Evolutionary conservation across 2,329 filamentous ascomycete species (phyloP), one percentile per base, ranked within the genome.

Genomic region (Triangularia setosa): DNA sequence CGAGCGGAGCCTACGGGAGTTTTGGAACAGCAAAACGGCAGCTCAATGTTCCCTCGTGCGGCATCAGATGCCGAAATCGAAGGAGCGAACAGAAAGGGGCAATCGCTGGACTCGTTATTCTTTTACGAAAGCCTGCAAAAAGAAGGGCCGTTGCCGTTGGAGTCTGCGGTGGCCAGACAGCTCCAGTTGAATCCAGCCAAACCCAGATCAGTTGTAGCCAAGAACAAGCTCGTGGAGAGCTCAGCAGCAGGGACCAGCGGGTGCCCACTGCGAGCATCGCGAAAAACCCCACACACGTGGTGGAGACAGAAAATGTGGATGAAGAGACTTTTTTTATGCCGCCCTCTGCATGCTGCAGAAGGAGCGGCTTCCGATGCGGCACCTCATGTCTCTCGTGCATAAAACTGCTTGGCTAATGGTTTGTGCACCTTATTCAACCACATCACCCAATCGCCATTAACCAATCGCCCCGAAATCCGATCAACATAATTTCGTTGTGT

Each of bases 401-500:
- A 27, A 25, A 53, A 53, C 11, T 27, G 11, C 52, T 55, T 55
- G 52, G 52, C 52, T 2, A n/a, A 14, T 60, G 16, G 35, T 48
- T 24, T 9, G 18, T 48, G 40, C 58, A 12, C 18, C n/a, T 53
- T 58, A 1, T 21, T 23, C 35, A 60, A 60, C 33, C 12, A 33
- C 25, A 60, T 28, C 23, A 14, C 24, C 23, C 58, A 60, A 25
- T 58, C 55, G 55, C 40, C 58, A 44, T 44, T 44, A 60, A 53
- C 35, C 27, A 60, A 40, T 52, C 35, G 16, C 25, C 21, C 58
- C 58, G 58, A 60, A 40, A 60, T 60, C 58, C 58, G 58, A 60
- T 60, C 58, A 28, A 6, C 58, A 23, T 60, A 27, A 52, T 60
- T 24, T 55, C n/a, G 16, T 3, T 55, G 2, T 60, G 27, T 40